These are phyloP conservation scores for Stylosanthes scabra DNA, from an alignment of 331 rosid genomes.

Conservation along the genomic window DNA sequence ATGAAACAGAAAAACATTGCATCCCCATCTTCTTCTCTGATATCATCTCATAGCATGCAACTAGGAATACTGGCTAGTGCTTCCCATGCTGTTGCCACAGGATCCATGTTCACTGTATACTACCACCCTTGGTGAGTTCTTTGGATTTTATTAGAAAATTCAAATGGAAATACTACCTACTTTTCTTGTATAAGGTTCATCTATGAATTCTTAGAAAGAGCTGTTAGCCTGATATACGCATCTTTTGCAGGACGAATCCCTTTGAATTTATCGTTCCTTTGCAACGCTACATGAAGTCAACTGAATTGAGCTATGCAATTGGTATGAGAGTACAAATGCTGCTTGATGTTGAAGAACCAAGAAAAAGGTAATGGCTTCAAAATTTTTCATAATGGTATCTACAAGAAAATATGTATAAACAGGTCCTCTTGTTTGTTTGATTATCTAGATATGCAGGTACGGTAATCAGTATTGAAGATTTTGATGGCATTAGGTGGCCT, in stretches of 20 bases:
- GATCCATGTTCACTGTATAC: slow-evolving; percentile 60
- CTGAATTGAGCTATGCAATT: slow-evolving; percentile 38
- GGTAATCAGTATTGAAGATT: slow-evolving; percentile 53
- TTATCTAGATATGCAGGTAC: slow-evolving; percentile 60
- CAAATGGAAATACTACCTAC: neutral
- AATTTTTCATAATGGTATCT: slow-evolving; percentile 15
- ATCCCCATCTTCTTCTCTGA: slow-evolving; percentile 46
- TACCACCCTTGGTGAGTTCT: slow-evolving; percentile 75
- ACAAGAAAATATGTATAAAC: slow-evolving; percentile 13
- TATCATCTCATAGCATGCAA: slow-evolving; percentile 64
- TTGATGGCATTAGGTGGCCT: slow-evolving; percentile 67
- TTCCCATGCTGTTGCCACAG: slow-evolving; percentile 54
- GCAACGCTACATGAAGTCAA: slow-evolving; percentile 51
- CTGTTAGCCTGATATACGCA: slow-evolving; percentile 13
- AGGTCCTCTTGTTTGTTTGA: slow-evolving; percentile 32
- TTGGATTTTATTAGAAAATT: slow-evolving; percentile 7
- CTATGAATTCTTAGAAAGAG: slow-evolving; percentile 12
- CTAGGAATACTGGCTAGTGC: slow-evolving; percentile 63
- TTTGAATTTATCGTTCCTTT: slow-evolving; percentile 56
- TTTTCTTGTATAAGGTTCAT: neutral
- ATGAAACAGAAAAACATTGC: slow-evolving; percentile 34
- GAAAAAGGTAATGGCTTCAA: slow-evolving; percentile 57
- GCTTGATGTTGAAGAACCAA: slow-evolving; percentile 49
- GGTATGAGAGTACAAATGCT: slow-evolving; percentile 58
- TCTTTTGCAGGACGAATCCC: slow-evolving; percentile 62